phyloP scores from a whole-genome alignment of 345 rosid species.

The Acer campestre region DNA sequence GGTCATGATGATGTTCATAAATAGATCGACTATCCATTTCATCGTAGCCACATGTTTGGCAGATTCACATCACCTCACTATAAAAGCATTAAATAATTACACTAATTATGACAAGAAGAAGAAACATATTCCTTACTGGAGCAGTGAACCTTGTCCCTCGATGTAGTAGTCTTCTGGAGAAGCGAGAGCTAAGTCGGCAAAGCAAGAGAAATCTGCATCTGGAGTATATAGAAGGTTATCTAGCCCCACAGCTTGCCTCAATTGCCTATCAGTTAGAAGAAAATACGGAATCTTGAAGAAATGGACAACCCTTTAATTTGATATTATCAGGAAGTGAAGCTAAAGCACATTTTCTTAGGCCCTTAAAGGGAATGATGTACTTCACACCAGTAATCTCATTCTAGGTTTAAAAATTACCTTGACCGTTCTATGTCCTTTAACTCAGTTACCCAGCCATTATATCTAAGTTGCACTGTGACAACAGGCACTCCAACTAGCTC shows the following conservation, averaged over 20 bases:
- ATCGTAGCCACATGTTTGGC: not conserved
- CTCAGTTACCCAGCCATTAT: slow-evolving; percentile 98
- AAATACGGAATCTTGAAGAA: slow-evolving; percentile 3
- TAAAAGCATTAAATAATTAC: not conserved
- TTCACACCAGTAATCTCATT: slow-evolving; percentile 2
- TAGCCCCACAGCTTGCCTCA: slow-evolving; percentile 73
- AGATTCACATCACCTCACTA: not conserved
- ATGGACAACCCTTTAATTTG: not conserved
- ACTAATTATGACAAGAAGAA: not conserved
- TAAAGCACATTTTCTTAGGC: not conserved
- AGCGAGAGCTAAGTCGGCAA: slow-evolving; percentile 88
- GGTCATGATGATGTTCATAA: not conserved
- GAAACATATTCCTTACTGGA: slow-evolving; percentile 68
- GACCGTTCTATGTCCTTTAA: slow-evolving; percentile 75
- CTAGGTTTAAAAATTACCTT: slow-evolving; percentile 49
- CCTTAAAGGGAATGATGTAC: not conserved
- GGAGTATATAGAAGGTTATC: slow-evolving; percentile 97
- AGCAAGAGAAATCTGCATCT: slow-evolving; percentile 98
- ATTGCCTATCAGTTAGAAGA: slow-evolving; percentile 57
- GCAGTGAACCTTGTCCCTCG: slow-evolving; percentile 94
- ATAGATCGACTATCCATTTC: not conserved
- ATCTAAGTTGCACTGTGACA: slow-evolving; percentile 87
- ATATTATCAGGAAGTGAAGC: not conserved
- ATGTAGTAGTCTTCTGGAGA: slow-evolving; percentile 95
- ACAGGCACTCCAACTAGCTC: slow-evolving; percentile 95